Evolutionary conservation across 2,329 filamentous ascomycete genomes (phyloP).

Genomic region (Pseudogymnoascus sp.): DNA sequence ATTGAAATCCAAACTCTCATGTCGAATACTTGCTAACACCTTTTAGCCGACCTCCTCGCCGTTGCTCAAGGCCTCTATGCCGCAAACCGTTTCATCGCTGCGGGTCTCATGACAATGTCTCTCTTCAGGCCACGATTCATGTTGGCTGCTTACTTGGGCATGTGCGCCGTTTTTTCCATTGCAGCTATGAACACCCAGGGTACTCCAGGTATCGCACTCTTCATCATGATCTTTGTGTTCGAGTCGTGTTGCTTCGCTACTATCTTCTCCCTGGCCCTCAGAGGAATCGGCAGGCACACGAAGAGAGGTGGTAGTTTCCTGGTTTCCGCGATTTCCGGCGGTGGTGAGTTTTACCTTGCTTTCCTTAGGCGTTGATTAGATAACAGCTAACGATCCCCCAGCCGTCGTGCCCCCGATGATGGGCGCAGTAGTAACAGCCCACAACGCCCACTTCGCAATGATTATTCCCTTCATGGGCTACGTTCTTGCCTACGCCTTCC

Average conservation of each 20-base stretch:
- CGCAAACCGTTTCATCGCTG: conserved; percentile 63
- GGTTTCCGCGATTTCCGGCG: conserved; percentile 42
- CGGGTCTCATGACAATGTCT: conserved; percentile 58
- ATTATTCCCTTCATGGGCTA: conserved; percentile 16
- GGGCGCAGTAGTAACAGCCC: conserved; percentile 56
- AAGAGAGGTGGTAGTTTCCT: conserved; percentile 44
- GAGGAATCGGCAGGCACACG: conserved; percentile 43
- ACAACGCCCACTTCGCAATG: not conserved
- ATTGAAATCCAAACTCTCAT: conserved; percentile 22
- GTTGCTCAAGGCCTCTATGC: conserved; percentile 70
- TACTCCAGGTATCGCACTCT: conserved; percentile 43
- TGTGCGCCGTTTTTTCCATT: conserved; percentile 39
- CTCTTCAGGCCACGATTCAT: conserved; percentile 53
- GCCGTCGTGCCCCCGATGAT: conserved; percentile 62
- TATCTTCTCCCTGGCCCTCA: conserved; percentile 45
- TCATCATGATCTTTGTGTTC: conserved; percentile 45
- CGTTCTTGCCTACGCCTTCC: conserved; percentile 13
- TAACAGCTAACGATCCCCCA: not conserved
- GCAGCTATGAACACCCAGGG: conserved; percentile 41
- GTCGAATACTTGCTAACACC: conserved; percentile 36
- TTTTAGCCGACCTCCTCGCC: conserved; percentile 50
- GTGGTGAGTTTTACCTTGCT: conserved; percentile 29
- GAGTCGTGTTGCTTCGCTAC: conserved; percentile 47
- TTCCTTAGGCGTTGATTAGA: not conserved
- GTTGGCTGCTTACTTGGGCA: conserved; percentile 55